Conservation (phyloP, 495 filamentous ascomycete species). For the Aspergillus incahuasiensis region DNA sequence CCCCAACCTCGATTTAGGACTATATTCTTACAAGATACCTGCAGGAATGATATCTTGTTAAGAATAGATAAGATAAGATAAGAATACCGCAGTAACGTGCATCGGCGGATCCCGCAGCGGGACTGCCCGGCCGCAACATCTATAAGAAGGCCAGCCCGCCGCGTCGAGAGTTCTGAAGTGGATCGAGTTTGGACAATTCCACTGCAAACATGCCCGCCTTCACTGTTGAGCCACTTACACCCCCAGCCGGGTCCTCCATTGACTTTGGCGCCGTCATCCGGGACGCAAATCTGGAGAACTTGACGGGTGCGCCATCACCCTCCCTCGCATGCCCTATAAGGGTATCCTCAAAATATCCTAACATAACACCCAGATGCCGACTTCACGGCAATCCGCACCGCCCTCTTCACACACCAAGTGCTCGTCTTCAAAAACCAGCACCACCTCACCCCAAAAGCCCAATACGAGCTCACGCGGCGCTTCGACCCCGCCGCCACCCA, state of each 20-base stretch:
- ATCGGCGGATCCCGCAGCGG: not conserved
- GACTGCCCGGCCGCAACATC: not conserved
- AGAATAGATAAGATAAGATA: not conserved
- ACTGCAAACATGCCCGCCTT: not conserved
- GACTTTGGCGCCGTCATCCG: constrained; percentile 56
- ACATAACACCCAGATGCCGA: constrained; percentile 46
- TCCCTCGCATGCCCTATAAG: not conserved
- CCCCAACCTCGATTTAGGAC: too few species aligned
- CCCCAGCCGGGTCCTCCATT: constrained; percentile 44
- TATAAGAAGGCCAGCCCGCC: not conserved
- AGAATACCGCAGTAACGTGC: not conserved
- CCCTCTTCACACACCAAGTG: constrained; percentile 59
- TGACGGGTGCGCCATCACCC: constrained; percentile 39
- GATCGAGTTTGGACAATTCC: not conserved
- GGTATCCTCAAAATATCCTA: not conserved
- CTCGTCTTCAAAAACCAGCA: constrained; percentile 65
- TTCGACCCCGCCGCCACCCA: constrained; percentile 60
- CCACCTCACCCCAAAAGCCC: constrained; percentile 57
- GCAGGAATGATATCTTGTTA: not conserved
- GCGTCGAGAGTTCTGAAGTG: not conserved
- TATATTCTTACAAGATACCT: too few species aligned
- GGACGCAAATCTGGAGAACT: constrained; percentile 53
- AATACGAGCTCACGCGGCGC: constrained; percentile 64
- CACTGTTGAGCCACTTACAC: constrained; percentile 13
- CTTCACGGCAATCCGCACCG: constrained; percentile 53